Base-by-base conservation (phyloP, 345 rosid genomes). In the Corymbia maculata region DNA sequence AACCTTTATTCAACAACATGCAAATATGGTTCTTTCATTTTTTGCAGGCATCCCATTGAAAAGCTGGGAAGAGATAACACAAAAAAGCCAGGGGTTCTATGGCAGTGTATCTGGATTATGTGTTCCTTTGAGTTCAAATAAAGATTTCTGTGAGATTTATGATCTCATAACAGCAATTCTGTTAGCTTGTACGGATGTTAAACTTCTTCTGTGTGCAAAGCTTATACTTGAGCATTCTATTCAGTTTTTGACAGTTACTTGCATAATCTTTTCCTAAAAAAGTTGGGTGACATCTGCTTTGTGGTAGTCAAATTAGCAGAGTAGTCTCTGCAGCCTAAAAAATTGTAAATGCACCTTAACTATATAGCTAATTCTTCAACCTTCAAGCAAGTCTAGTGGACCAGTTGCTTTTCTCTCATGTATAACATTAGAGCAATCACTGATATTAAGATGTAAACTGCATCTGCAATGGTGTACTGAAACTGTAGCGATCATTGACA, bases 31-130 rank as follows among this genome's bases (percentile, higher is more conserved):
- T 80, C 26, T 53, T 88, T 51, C 28, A 85, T 51, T 52, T 85
- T 52, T 53, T 79, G 51, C 86, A 88, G 89, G 22, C 79, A 30
- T 88, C 89, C 50, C 89, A 88, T 64, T 82, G 86, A 88, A 84
- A 47, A 53, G 79, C 79, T 0, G 30, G 30, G 47, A 88, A 75
- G 82, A 13, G 49, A 42, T 75, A 17, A 75, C 82, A 36, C 49
- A 75, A 75, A 19, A 57, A 75, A 9, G 8, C 49, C 82, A 42
- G 82, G 47, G 82, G 26, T 75, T 21, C 49, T 19, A 11, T 36
- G 0, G 49, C 82, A 75, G 24, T 75, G 82, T 42, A 75, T 75
- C 82, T 75, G 49, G 82, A 36, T 42, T 75, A 42, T 36, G 26
- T 75, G 49, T 42, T 75, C 82, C 13, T 42, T 42, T 75, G 82